Conservation (phyloP, 2,329 filamentous ascomycete species). For the Fusarium sp. region DNA sequence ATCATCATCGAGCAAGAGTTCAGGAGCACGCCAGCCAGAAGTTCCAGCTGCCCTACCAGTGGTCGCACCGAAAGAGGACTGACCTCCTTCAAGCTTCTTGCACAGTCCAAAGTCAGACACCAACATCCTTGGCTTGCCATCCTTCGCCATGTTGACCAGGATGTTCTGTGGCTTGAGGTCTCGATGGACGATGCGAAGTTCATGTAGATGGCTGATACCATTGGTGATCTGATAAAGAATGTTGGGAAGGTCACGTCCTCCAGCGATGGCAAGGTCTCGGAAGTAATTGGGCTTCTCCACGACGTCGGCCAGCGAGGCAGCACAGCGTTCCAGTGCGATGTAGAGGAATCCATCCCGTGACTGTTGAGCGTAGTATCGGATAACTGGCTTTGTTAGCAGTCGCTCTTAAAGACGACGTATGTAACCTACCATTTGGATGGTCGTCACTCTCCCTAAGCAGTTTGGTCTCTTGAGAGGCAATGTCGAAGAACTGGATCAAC, state of each 20-base stretch:
- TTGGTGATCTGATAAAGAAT: constrained; percentile 89
- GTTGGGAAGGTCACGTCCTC: constrained; percentile 77
- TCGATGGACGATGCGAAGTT: constrained; percentile 91
- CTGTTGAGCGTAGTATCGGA: constrained; percentile 94
- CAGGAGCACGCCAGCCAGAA: constrained; percentile 94
- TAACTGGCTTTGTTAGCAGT: constrained; percentile 64
- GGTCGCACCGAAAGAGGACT: constrained; percentile 93
- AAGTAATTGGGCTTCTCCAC: constrained; percentile 77
- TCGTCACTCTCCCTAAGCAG: constrained; percentile 92
- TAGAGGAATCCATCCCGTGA: constrained; percentile 90
- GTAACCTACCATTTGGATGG: constrained; percentile 75
- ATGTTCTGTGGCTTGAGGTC: constrained; percentile 99
- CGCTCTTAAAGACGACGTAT: too few relatives aligned
- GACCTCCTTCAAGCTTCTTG: constrained; percentile 93
- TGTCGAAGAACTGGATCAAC: constrained; percentile 94
- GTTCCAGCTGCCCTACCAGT: constrained; percentile 94
- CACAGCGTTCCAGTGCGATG: constrained; percentile 93
- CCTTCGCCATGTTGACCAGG: constrained; percentile 76
- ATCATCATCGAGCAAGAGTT: constrained; percentile 84
- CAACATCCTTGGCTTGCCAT: constrained; percentile 78
- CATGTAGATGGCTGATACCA: constrained; percentile 87
- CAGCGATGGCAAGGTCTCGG: constrained; percentile 72
- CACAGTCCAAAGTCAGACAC: constrained; percentile 98
- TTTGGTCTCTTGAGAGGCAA: constrained; percentile 92
- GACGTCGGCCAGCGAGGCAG: constrained; percentile 90